These are phyloP conservation scores for Sungouiella blattae DNA, from an alignment of 805 yeast genomes.

Conservation along the genomic window DNA sequence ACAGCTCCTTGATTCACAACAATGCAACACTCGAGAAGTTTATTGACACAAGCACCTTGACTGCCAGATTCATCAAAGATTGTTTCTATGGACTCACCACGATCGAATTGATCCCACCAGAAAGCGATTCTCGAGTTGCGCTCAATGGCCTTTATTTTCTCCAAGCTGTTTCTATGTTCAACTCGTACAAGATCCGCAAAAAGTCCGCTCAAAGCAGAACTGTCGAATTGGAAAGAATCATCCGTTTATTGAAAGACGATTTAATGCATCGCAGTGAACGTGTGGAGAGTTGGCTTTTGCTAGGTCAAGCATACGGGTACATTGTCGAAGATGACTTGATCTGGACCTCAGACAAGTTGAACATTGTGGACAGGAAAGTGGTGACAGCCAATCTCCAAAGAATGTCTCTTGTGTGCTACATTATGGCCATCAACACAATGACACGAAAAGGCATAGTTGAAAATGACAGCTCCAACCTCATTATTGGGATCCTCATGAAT, in stretches of 20 bases:
- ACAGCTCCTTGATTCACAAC: constrained; percentile 45
- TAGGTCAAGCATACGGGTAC: constrained; percentile 76
- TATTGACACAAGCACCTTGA: constrained; percentile 42
- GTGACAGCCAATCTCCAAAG: constrained; percentile 63
- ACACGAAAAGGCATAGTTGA: constrained; percentile 4
- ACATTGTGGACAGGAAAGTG: constrained; percentile 55
- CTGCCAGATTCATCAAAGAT: constrained; percentile 42
- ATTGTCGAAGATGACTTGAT: constrained; percentile 84
- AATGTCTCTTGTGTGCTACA: constrained; percentile 66
- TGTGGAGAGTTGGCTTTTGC: constrained; percentile 79
- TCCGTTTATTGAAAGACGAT: constrained; percentile 63
- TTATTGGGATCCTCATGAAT: constrained; percentile 46
- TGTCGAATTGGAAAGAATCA: constrained; percentile 75
- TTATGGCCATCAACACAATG: constrained; percentile 60
- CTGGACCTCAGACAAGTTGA: constrained; percentile 87
- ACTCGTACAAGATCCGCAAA: constrained; percentile 68
- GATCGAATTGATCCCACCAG: constrained; percentile 28
- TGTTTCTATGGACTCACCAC: constrained; percentile 49
- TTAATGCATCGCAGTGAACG: constrained; percentile 62
- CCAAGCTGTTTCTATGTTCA: constrained; percentile 64
- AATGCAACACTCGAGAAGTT: constrained; percentile 42
- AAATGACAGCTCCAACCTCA: constrained; percentile 22
- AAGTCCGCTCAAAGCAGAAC: constrained; percentile 77
- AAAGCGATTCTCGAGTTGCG: constrained; percentile 22
- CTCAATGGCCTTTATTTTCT: constrained; percentile 62